Evolutionary conservation across 176 grass and related monocot species (phyloP).

Genomic region (Triticum monococcum): DNA sequence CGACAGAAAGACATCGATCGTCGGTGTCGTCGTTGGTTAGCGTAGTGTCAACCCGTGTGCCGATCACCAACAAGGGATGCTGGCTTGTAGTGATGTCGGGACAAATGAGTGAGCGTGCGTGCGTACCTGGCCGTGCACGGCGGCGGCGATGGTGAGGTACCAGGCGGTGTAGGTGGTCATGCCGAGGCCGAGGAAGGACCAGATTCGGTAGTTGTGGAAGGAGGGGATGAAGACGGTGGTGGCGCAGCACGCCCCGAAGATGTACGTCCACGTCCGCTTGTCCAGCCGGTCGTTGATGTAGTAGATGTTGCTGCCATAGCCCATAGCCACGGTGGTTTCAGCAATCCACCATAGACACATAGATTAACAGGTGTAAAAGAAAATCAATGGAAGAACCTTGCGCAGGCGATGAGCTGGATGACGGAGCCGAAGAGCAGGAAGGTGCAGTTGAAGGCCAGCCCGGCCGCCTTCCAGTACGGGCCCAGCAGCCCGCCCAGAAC

Average conservation of each 20-base stretch:
- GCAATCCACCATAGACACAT: too few species aligned
- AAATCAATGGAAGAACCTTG: slow-evolving; percentile 15
- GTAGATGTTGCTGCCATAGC: slow-evolving; percentile 45
- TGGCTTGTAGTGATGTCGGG: too few species aligned
- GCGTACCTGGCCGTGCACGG: slow-evolving; percentile 48
- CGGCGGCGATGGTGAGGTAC: slow-evolving; percentile 52
- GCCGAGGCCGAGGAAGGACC: slow-evolving; percentile 60
- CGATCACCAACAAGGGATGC: too few species aligned
- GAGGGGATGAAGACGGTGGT: slow-evolving; percentile 63
- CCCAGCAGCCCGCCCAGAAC: slow-evolving; percentile 57
- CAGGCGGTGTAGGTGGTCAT: slow-evolving; percentile 67
- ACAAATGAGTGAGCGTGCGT: too few species aligned
- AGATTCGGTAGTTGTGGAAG: slow-evolving; percentile 62
- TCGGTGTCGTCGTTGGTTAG: not conserved
- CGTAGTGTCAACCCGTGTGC: not conserved
- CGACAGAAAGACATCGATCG: not conserved
- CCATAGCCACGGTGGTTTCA: too few species aligned
- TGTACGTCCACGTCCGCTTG: slow-evolving; percentile 70
- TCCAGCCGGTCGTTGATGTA: slow-evolving; percentile 69
- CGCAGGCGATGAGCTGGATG: slow-evolving; percentile 64
- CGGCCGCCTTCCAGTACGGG: slow-evolving; percentile 50
- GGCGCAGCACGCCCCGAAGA: slow-evolving; percentile 57
- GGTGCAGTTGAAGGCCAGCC: slow-evolving; percentile 60
- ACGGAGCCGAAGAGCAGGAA: slow-evolving; percentile 65
- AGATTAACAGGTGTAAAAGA: too few species aligned